Evolutionary conservation across 1,139 yeast genomes (phyloP), one percentile per base, ranked within the genome.

Genomic region (Geotrichum macrosporum): DNA sequence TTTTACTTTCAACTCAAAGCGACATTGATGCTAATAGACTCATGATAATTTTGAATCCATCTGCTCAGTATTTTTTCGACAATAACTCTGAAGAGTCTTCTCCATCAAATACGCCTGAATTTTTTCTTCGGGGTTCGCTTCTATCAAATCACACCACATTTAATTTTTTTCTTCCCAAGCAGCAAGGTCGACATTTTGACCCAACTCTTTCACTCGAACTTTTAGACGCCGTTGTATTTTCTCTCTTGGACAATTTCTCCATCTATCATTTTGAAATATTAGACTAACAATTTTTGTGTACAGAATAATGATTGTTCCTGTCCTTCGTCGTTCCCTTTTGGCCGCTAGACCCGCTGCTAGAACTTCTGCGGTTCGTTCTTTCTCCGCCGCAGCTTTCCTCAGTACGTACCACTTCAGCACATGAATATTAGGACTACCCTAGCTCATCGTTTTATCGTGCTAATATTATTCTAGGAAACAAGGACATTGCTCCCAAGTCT

Each of bases 401-500:
- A 44, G 43, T 39, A 39, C 12, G 43, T 30, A 15, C 8, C 16
- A 6, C 10, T 24, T 8, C 27, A 24, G n/a, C n/a, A n/a, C n/a
- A n/a, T n/a, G n/a, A n/a, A n/a, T n/a, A n/a, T n/a, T n/a, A n/a
- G n/a, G n/a, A n/a, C n/a, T n/a, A n/a, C n/a, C n/a, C n/a, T n/a
- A 6, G 24, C 9, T 31, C 15, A 12, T 19, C 5, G 39, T 18
- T 19, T 15, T 26, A 24, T 21, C 19, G 16, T 21, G 16, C 9
- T 15, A 10, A 13, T 10, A 15, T n/a, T 10, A 31, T 15, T 19
- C 24, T 31, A 30, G 35, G 50, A 47, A 48, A 46, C 50, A 68
- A 54, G 47, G 48, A 51, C 30, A 54, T 45, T 38, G 50, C 49
- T 33, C 67, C 66, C 46, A 80, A 80, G 70, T 78, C 88, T 53